phyloP scores from a whole-genome alignment of 1,284 basidiomycete genomes.

The Apiotrichum mycotoxinovorans region DNA sequence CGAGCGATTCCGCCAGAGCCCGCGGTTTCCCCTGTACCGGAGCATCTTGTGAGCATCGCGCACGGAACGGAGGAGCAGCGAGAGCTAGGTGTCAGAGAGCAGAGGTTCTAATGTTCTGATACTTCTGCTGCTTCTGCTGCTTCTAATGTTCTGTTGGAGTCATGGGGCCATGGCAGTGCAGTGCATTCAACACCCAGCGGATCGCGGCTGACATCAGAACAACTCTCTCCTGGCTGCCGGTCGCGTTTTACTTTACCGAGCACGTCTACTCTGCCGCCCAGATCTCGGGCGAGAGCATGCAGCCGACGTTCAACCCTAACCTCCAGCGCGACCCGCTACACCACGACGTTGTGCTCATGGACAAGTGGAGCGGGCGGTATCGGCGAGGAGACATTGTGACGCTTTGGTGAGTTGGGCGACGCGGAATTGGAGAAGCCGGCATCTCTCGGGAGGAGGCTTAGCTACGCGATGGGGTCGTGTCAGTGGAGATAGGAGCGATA shows the following conservation, averaged over 20 bases:
- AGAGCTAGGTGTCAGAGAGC: no score
- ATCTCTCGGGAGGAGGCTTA: no score
- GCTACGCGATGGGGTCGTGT: no score
- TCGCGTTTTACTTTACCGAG: conserved; percentile 52
- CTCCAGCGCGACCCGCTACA: conserved; percentile 39
- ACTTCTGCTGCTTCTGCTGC: no score
- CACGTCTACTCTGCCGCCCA: conserved; percentile 52
- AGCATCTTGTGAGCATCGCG: neutral
- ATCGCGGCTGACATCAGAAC: conserved; percentile 4
- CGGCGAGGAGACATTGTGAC: conserved; percentile 55
- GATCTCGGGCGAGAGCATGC: conserved; percentile 53
- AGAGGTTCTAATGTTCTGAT: no score
- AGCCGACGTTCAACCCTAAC: conserved; percentile 53
- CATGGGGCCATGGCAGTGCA: no score
- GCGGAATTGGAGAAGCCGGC: no score
- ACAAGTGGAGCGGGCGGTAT: conserved; percentile 47
- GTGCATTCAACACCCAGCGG: no score
- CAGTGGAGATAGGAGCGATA: neutral
- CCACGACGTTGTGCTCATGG: conserved; percentile 55
- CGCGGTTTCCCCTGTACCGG: neutral
- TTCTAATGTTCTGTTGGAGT: no score
- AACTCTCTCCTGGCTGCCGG: conserved; percentile 53
- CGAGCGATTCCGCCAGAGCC: neutral
- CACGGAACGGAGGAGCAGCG: no score
- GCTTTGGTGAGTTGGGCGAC: conserved; percentile 42